phyloP scores from a whole-genome alignment of 768 basidiomycete species.

The Auricularia sp. region DNA sequence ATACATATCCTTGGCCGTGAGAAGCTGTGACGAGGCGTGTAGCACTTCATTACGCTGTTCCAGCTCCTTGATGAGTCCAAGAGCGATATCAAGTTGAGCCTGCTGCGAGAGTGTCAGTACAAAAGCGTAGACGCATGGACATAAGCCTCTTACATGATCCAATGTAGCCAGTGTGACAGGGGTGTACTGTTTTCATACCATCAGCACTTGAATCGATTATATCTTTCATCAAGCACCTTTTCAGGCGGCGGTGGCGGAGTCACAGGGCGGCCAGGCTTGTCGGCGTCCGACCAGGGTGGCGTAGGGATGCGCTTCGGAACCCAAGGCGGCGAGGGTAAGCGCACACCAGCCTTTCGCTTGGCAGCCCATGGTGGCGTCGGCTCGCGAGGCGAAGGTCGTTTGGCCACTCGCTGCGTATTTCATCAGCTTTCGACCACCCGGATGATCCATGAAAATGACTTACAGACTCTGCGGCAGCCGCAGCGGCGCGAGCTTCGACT shows the following conservation, averaged over 20 bases:
- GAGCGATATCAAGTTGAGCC: background rate
- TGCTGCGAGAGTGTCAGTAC: background rate
- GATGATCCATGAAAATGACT: background rate
- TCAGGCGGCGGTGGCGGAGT: background rate
- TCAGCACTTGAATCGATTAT: too few species aligned
- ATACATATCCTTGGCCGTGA: background rate
- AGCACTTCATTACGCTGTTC: background rate
- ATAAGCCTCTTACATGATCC: background rate
- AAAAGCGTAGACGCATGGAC: background rate
- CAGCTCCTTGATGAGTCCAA: background rate
- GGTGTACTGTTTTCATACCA: background rate
- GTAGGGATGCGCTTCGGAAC: background rate
- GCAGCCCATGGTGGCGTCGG: background rate
- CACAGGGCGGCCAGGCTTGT: background rate
- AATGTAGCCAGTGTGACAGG: background rate
- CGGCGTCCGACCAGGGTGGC: background rate
- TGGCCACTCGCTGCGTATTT: background rate
- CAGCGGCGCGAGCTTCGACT: slow-evolving; percentile 6
- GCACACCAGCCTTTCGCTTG: background rate
- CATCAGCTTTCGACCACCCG: background rate
- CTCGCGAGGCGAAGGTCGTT: background rate
- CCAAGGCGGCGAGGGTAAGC: background rate
- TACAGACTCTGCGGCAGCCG: background rate
- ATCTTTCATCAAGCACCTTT: background rate
- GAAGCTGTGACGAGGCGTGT: background rate